Evolutionary conservation across 2,329 filamentous ascomycete species (phyloP).

Genomic region (Trichoderma koningii): DNA sequence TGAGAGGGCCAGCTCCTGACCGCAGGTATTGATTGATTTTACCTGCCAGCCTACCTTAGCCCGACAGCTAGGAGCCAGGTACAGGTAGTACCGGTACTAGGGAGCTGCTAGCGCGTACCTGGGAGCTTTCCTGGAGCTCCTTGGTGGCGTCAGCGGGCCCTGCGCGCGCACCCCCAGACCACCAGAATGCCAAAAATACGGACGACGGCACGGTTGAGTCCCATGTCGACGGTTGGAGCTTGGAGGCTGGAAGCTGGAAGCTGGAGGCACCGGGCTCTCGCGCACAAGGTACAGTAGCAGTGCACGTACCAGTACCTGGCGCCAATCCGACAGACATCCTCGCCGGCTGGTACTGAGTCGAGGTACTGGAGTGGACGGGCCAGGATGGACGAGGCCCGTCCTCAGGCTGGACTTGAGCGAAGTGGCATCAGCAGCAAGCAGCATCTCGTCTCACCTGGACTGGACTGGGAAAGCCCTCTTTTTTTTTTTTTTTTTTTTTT

Average conservation of each 20-base stretch:
- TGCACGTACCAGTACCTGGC: conserved; percentile 7
- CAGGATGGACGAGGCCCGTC: conserved; percentile 10
- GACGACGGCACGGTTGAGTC: neutral
- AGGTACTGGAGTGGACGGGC: conserved; percentile 6
- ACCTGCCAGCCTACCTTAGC: neutral
- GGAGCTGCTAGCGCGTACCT: neutral
- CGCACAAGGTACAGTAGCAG: too few relatives aligned
- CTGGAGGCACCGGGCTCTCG: neutral
- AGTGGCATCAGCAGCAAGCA: neutral
- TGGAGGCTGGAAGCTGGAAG: too few relatives aligned
- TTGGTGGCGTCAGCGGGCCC: conserved; percentile 22
- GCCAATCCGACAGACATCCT: conserved; percentile 14
- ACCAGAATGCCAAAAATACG: conserved; percentile 21
- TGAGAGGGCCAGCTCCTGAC: too few relatives aligned
- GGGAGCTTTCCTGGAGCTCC: conserved; percentile 9
- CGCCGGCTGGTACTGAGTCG: conserved; percentile 22
- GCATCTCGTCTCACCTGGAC: conserved; percentile 17
- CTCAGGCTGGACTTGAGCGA: conserved; percentile 3
- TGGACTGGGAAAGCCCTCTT: neutral
- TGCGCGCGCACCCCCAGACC: conserved; percentile 8
- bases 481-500: conserved; percentile 6
- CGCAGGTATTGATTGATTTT: neutral
- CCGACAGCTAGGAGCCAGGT: neutral
- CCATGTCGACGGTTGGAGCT: too few relatives aligned
- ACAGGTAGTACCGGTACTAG: too few relatives aligned